Conservation (phyloP, 345 rosid genomes). For the Moricandia moricandioides region DNA sequence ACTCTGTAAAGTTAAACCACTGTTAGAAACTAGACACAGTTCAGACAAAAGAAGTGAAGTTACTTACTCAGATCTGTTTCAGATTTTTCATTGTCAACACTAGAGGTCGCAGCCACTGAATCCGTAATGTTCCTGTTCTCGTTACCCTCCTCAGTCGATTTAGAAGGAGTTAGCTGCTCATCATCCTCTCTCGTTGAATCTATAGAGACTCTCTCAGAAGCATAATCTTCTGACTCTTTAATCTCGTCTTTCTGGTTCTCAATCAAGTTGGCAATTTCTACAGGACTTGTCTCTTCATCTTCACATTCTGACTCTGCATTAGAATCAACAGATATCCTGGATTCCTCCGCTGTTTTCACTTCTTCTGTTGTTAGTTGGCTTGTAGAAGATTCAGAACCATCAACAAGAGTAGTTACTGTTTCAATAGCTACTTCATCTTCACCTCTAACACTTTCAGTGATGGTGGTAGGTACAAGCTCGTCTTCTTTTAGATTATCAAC, state of each 20-base stretch:
- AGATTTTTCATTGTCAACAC: constrained; percentile 37
- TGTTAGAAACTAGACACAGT: constrained; percentile 29
- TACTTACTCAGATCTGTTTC: constrained; percentile 48
- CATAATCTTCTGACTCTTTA: constrained; percentile 36
- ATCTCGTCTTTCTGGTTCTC: constrained; percentile 34
- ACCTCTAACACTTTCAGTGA: constrained; percentile 36
- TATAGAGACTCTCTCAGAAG: constrained; percentile 19
- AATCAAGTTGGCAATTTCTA: constrained; percentile 38
- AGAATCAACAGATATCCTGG: constrained; percentile 32
- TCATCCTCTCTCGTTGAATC: constrained; percentile 34
- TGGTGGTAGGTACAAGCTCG: constrained; percentile 27
- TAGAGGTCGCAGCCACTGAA: constrained; percentile 35
- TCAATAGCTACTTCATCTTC: constrained; percentile 34
- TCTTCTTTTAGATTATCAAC: constrained; percentile 24
- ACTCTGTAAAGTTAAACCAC: constrained; percentile 45
- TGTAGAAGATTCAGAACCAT: constrained; percentile 17
- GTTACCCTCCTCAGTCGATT: constrained; percentile 28
- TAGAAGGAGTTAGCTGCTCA: constrained; percentile 37
- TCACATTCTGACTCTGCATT: constrained; percentile 26
- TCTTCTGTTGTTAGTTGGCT: constrained; percentile 19
- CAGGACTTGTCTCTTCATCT: constrained; percentile 41
- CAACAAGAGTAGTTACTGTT: constrained; percentile 17
- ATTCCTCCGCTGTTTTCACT: constrained; percentile 26
- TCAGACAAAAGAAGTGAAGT: constrained; percentile 11
- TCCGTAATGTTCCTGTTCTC: constrained; percentile 37